These are phyloP conservation scores for Conringia planisiliqua DNA, from an alignment of 345 rosid genomes.

Conservation along the genomic window DNA sequence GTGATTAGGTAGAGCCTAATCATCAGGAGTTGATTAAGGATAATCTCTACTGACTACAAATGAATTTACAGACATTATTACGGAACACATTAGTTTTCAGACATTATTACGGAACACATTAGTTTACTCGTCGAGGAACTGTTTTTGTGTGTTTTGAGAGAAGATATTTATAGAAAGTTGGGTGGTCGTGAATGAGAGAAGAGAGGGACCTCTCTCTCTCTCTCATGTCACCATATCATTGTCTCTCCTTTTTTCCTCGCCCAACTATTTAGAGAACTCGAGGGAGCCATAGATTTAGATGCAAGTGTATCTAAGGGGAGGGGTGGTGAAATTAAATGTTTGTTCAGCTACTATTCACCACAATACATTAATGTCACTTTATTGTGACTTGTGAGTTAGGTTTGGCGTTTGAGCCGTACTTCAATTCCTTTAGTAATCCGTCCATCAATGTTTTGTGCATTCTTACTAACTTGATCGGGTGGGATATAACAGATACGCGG, in stretches of 20 bases:
- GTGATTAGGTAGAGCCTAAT: slow-evolving; percentile 14
- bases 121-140: not conserved
- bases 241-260: not conserved
- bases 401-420: slow-evolving; percentile 21
- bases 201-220: slow-evolving; percentile 4
- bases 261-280: not conserved
- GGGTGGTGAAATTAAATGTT: slow-evolving; percentile 24
- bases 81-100: not conserved
- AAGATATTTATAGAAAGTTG: slow-evolving; percentile 4
- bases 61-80: not conserved
- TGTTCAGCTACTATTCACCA: slow-evolving; percentile 29
- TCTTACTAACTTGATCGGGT: not conserved
- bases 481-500: slow-evolving; percentile 36
- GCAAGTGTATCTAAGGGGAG: slow-evolving; percentile 11
- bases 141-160: not conserved
- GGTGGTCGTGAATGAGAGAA: slow-evolving; percentile 19
- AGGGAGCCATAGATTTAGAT: slow-evolving; percentile 11
- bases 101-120: not conserved
- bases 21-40: not conserved
- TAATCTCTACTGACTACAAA: not conserved
- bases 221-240: slow-evolving; percentile 17
- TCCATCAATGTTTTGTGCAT: not conserved
- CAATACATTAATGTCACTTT: slow-evolving; percentile 43
- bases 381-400: slow-evolving; percentile 43
- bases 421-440: not conserved